Base-by-base conservation (phyloP, 75 land plant species). In the Gnetum montanum region DNA sequence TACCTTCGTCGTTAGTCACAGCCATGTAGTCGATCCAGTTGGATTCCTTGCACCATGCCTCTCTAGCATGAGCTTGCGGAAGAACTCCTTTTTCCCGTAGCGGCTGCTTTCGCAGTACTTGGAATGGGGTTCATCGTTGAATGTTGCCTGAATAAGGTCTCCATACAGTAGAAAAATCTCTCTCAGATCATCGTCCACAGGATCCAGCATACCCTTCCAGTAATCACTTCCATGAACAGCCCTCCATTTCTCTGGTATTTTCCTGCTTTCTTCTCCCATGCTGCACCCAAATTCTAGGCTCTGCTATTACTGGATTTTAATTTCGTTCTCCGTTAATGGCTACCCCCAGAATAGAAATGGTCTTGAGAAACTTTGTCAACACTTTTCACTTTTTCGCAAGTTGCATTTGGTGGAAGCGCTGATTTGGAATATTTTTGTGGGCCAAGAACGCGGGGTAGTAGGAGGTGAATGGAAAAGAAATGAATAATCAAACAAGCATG, bases 21-120 rank as follows among this genome's bases (percentile, higher is more conserved):
- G 72, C 72, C 8, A 70, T 61, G 44, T 64, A 70, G 36, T 68
- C 72, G 26, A 64, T 58, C 75, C 75, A 72, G 46, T 72, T 68
- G 30, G 75, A 74, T 23, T 70, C 74, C 11, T 31, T 13, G 38
- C 57, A 57, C 77, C 77, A 74, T 2, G 67, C 62, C 53, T 70
- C 74, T 38, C 65, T 12, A 16, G 63, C 0, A 51, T 59, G 3
- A 72, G 61, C 27, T 36, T 59, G 19, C 55, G 20, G 64, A 75
- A 54, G 60, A 75, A 54, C 3, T 48, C 46, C 1, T 43, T 25
- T 52, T 65, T 65, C 26, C 57, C 35, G 40, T 59, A 75, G 22
- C 68, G 37, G 75, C 74, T 46, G 41, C 44, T 34, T 12, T 70
- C 74, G 1, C 61, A 49, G 29, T 59, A 71, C 60, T 66, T 65